Conservation (phyloP, 768 basidiomycete species). For the Suillus decipiens region DNA sequence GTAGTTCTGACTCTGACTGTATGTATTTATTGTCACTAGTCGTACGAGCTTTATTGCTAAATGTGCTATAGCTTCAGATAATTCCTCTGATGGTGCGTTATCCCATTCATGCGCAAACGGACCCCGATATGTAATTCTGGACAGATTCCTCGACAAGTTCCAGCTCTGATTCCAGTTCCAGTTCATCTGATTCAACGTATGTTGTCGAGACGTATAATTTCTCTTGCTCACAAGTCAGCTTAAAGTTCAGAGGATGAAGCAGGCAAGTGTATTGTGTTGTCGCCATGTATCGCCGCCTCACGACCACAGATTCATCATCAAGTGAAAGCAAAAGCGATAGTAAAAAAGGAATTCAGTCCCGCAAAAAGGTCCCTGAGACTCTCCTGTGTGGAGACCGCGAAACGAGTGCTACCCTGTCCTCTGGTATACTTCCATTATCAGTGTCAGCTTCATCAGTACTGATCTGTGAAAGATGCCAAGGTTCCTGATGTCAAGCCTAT, state of each 20-base stretch:
- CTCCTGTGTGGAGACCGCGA: slow-evolving; percentile 27
- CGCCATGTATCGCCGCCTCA: slow-evolving; percentile 22
- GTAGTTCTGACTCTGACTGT: slow-evolving; percentile 24
- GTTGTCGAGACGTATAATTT: slow-evolving; percentile 7
- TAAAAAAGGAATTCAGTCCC: background rate
- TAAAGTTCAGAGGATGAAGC: slow-evolving; percentile 24
- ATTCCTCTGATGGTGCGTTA: slow-evolving; percentile 29
- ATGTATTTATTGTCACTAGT: slow-evolving; percentile 16
- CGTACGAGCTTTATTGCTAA: slow-evolving; percentile 10
- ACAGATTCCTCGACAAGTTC: slow-evolving; percentile 26
- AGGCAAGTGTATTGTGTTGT: slow-evolving; percentile 22
- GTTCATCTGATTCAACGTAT: slow-evolving; percentile 28
- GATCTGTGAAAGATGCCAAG: slow-evolving; percentile 2
- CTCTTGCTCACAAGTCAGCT: background rate
- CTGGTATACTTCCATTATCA: slow-evolving; percentile 14
- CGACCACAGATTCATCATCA: slow-evolving; percentile 8
- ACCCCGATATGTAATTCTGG: slow-evolving; percentile 1
- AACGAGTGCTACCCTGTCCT: slow-evolving; percentile 43
- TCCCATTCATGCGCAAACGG: background rate
- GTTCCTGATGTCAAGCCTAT: background rate
- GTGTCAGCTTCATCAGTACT: background rate
- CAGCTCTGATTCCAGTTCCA: slow-evolving; percentile 27
- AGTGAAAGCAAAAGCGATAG: slow-evolving; percentile 14
- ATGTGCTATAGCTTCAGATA: slow-evolving; percentile 25
- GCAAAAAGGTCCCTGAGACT: slow-evolving; percentile 8